phyloP scores from a whole-genome alignment of 257 asterid genomes.

The Penstemon davidsonii region DNA sequence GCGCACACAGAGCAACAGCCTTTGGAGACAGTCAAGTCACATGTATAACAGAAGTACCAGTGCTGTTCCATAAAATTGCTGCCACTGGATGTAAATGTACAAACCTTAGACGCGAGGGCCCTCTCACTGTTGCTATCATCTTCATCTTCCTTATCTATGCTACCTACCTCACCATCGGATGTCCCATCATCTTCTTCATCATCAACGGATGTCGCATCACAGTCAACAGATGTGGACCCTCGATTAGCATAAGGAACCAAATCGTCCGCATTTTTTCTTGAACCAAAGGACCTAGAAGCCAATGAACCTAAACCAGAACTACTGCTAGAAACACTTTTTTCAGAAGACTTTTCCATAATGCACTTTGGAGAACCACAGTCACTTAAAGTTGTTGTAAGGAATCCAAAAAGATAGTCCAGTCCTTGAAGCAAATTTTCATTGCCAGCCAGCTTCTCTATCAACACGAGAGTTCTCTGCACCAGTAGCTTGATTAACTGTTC shows the following conservation, averaged over 20 bases:
- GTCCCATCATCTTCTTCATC: slow-evolving; percentile 99
- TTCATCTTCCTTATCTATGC: slow-evolving; percentile 93
- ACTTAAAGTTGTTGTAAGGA: slow-evolving; percentile 54
- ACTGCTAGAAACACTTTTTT: slow-evolving; percentile 52
- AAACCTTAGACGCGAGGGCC: slow-evolving; percentile 92
- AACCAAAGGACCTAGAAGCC: slow-evolving; percentile 60
- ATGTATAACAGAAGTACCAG: slow-evolving; percentile 98
- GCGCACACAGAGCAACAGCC: slow-evolving; percentile 99
- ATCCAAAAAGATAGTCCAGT: slow-evolving; percentile 73
- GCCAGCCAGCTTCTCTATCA: slow-evolving; percentile 75
- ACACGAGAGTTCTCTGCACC: slow-evolving; percentile 56
- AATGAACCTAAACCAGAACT: slow-evolving; percentile 56
- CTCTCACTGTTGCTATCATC: slow-evolving; percentile 89
- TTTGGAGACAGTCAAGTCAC: slow-evolving; percentile 95
- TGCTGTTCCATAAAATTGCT: slow-evolving; percentile 99
- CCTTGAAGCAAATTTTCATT: slow-evolving; percentile 79
- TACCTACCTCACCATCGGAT: slow-evolving; percentile 95
- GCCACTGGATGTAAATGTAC: slow-evolving; percentile 98
- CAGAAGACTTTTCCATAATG: slow-evolving; percentile 51
- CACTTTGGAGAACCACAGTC: slow-evolving; percentile 64
- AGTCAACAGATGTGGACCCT: slow-evolving; percentile 70
- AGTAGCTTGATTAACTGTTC: slow-evolving; percentile 64
- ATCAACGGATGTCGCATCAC: slow-evolving; percentile 95
- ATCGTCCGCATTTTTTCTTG: slow-evolving; percentile 68
- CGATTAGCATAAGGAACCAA: slow-evolving; percentile 70